A percentile compares a stretch with the other conserved stretches of the same genome.
Conservation (phyloP, 140 eudicot species). For the Cichorium intybus region DNA sequence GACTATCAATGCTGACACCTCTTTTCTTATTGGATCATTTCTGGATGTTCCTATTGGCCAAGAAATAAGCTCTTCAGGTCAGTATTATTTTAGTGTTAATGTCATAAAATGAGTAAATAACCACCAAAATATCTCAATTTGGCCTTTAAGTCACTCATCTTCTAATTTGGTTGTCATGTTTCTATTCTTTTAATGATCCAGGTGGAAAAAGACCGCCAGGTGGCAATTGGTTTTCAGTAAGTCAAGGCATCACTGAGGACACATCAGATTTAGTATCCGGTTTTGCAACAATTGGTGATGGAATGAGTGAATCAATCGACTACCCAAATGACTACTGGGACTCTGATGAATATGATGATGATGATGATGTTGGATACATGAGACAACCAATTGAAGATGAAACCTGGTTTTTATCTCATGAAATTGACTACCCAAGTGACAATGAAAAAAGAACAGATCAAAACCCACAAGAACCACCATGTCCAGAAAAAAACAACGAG, state of each 20-base stretch:
- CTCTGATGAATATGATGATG: slow-evolving; percentile 99
- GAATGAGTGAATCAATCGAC: slow-evolving; percentile 86
- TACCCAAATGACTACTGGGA: slow-evolving; percentile 97
- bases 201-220: slow-evolving; percentile 81
- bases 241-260: slow-evolving; percentile 91
- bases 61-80: slow-evolving; percentile 76
- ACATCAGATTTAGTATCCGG: slow-evolving; percentile 92
- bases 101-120: no score
- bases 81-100: slow-evolving; percentile 28
- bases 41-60: slow-evolving; percentile 97
- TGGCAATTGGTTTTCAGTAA: slow-evolving; percentile 92
- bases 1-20: slow-evolving; percentile 51
- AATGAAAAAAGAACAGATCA: slow-evolving; percentile 83
- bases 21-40: slow-evolving; percentile 79
- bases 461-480: slow-evolving; percentile 61
- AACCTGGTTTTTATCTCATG: slow-evolving; percentile 97
- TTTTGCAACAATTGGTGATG: slow-evolving; percentile 96
- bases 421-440: slow-evolving; percentile 97
- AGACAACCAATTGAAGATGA: slow-evolving; percentile 99
- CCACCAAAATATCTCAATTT: no score
- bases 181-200: slow-evolving; percentile 26
- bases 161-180: background rate
- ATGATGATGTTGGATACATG: slow-evolving; percentile 96
- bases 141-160: no score
- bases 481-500: slow-evolving; percentile 58